Evolutionary conservation across 169 alveolate genomes (phyloP).

Genomic region (Eimeria necatrix): DNA sequence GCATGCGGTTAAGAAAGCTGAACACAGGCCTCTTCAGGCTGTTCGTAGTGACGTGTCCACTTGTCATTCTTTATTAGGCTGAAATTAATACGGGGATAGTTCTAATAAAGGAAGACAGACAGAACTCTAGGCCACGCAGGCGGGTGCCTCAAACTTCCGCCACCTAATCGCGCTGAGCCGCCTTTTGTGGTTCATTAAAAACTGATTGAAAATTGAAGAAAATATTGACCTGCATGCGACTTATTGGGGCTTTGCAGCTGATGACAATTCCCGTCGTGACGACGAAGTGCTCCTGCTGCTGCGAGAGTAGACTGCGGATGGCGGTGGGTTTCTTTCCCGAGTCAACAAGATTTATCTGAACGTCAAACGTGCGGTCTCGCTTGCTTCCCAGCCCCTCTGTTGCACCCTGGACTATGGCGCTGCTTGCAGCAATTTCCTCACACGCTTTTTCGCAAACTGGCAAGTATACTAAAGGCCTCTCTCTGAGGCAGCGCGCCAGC

Average conservation of each 20-base stretch:
- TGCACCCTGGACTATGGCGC: conserved; percentile 74
- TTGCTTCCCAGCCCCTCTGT: conserved; percentile 52
- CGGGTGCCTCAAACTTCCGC: background rate
- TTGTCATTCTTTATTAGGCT: too few species aligned
- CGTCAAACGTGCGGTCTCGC: conserved; percentile 63
- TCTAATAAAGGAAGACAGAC: background rate
- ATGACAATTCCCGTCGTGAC: conserved; percentile 79
- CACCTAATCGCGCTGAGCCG: too few species aligned
- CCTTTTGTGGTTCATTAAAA: too few species aligned
- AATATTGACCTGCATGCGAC: conserved; percentile 72
- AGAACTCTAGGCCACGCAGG: background rate
- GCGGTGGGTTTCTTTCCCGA: conserved; percentile 72
- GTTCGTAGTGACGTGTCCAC: too few species aligned
- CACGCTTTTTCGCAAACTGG: conserved; percentile 82
- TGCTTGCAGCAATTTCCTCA: conserved; percentile 66
- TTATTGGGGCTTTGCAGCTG: conserved; percentile 73
- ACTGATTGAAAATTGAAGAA: background rate
- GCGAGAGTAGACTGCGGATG: conserved; percentile 75
- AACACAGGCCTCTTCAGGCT: too few species aligned
- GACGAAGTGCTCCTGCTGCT: conserved; percentile 80
- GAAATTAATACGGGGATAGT: too few species aligned
- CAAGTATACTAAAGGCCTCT: conserved; percentile 79
- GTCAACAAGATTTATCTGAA: conserved; percentile 78
- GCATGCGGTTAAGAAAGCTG: background rate
- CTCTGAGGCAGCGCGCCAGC: conserved; percentile 76